Evolutionary conservation across 2,329 filamentous ascomycete genomes (phyloP).

Genomic region (Teratosphaeria gauchensis): DNA sequence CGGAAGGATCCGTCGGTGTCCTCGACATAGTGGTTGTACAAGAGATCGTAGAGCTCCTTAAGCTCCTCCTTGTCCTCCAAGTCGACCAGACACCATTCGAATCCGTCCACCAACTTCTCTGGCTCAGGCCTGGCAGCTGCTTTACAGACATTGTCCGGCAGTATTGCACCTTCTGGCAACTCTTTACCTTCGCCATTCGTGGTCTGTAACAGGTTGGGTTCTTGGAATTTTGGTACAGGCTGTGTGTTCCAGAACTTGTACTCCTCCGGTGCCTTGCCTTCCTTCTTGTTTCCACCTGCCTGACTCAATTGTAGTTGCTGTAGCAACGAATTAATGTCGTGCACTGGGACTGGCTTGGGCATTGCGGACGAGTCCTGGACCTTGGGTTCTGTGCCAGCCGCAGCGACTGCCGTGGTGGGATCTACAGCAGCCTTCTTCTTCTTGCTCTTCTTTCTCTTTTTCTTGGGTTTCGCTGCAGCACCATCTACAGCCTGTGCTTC

Average conservation of each 20-base stretch:
- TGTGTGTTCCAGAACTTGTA: conserved; percentile 99
- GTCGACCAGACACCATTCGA: conserved; percentile 92
- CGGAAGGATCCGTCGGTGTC: conserved; percentile 95
- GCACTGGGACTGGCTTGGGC: conserved; percentile 11
- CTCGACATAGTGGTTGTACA: conserved; percentile 93
- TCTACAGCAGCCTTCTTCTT: conserved; percentile 10
- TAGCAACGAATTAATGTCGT: conserved; percentile 21
- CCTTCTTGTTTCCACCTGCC: conserved; percentile 12
- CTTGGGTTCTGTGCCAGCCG: conserved; percentile 1
- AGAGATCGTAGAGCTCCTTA: conserved; percentile 81
- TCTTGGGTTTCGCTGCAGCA: conserved; percentile 7
- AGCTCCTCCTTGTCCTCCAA: conserved; percentile 66
- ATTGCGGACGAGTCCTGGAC: conserved; percentile 5
- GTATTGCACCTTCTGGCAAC: conserved; percentile 72
- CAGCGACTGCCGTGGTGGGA: neutral
- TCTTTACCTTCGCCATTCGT: conserved; percentile 40
- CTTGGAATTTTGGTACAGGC: conserved; percentile 75
- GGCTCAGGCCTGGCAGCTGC: conserved; percentile 44
- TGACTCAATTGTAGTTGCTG: conserved; percentile 19
- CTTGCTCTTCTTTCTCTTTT: conserved; percentile 22
- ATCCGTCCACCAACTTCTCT: conserved; percentile 65
- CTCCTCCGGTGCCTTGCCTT: conserved; percentile 26
- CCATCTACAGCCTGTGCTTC: conserved; percentile 7
- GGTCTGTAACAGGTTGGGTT: conserved; percentile 25
- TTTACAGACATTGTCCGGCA: conserved; percentile 66